A percentile compares a stretch with the other conserved stretches of the same genome.
phyloP scores from a whole-genome alignment of 495 filamentous ascomycete species.

The Aspergillus sclerotioniger region DNA sequence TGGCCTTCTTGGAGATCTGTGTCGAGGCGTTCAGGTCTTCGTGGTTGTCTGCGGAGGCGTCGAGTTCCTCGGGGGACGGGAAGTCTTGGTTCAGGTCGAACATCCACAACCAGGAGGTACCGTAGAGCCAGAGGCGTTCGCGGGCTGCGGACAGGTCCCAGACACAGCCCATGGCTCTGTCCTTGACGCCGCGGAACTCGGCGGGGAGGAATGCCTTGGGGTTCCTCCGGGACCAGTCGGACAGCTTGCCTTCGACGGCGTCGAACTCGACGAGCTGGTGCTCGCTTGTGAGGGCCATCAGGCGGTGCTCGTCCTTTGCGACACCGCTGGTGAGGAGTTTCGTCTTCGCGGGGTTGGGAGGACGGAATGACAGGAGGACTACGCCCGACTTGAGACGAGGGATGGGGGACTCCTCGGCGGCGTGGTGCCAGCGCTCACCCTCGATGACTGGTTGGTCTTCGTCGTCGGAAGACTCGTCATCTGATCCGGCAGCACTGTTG shows the following conservation, averaged over 20 bases:
- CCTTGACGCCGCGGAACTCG: slow-evolving; percentile 65
- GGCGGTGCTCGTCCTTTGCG: slow-evolving; percentile 48
- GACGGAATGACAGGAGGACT: slow-evolving; percentile 74
- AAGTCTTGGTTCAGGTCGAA: slow-evolving; percentile 78
- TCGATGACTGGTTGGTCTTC: slow-evolving; percentile 39
- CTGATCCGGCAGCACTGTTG: slow-evolving; percentile 35
- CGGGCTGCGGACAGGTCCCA: slow-evolving; percentile 67
- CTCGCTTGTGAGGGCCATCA: slow-evolving; percentile 73
- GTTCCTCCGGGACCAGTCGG: slow-evolving; percentile 84
- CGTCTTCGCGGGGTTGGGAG: slow-evolving; percentile 24
- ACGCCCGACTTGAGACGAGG: slow-evolving; percentile 72
- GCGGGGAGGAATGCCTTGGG: slow-evolving; percentile 69
- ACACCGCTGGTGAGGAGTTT: slow-evolving; percentile 41
- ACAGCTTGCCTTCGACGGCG: slow-evolving; percentile 67
- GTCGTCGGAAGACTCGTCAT: slow-evolving; percentile 54
- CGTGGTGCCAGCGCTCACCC: slow-evolving; percentile 63
- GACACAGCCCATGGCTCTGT: slow-evolving; percentile 76
- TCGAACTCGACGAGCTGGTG: slow-evolving; percentile 78
- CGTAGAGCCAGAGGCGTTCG: slow-evolving; percentile 82
- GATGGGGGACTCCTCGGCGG: slow-evolving; percentile 65
- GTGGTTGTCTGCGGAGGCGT: slow-evolving; percentile 22
- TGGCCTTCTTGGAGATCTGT: slow-evolving; percentile 20
- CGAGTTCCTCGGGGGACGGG: slow-evolving; percentile 35
- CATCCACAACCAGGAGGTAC: slow-evolving; percentile 86
- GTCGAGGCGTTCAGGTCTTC: slow-evolving; percentile 22